Conservation (phyloP, 768 basidiomycete species). For the Boletus subcaerulescens region DNA sequence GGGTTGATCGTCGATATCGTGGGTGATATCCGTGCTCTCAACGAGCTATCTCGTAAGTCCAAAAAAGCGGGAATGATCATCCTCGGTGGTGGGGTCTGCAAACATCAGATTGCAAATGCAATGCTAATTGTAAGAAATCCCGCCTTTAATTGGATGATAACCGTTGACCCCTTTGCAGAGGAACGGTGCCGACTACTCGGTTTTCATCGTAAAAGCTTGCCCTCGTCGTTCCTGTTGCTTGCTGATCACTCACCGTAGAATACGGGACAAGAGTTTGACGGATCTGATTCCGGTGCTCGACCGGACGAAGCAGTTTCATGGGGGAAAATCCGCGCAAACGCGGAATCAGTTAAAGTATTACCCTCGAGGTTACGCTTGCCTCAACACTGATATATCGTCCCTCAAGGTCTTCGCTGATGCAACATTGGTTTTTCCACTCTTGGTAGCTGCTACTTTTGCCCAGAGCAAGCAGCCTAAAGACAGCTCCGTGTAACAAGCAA, state of each 20-base stretch:
- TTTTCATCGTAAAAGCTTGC: constrained; percentile 72
- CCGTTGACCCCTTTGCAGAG: constrained; percentile 48
- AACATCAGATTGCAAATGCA: constrained; percentile 99
- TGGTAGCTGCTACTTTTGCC: constrained; percentile 94
- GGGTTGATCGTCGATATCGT: constrained; percentile 92
- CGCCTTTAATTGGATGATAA: background rate
- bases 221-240: background rate
- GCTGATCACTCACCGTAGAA: constrained; percentile 49
- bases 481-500: background rate
- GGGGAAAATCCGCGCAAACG: constrained; percentile 92
- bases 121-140: constrained; percentile 83
- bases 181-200: constrained; percentile 96
- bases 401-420: constrained; percentile 87
- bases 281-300: constrained; percentile 93
- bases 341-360: constrained; percentile 77
- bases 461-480: constrained; percentile 29
- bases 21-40: constrained; percentile 85
- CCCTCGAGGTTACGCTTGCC: background rate
- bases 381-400: constrained; percentile 3
- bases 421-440: constrained; percentile 90
- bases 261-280: constrained; percentile 99
- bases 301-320: constrained; percentile 98
- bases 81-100: constrained; percentile 96
- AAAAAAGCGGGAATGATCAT: constrained; percentile 98
- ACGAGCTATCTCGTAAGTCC: constrained; percentile 84